Percentiles rank a stretch among this genome's conserved stretches.
Evolutionary conservation across 495 filamentous ascomycete genomes (phyloP).

Genomic region (Hypoxylon crocopeplum): DNA sequence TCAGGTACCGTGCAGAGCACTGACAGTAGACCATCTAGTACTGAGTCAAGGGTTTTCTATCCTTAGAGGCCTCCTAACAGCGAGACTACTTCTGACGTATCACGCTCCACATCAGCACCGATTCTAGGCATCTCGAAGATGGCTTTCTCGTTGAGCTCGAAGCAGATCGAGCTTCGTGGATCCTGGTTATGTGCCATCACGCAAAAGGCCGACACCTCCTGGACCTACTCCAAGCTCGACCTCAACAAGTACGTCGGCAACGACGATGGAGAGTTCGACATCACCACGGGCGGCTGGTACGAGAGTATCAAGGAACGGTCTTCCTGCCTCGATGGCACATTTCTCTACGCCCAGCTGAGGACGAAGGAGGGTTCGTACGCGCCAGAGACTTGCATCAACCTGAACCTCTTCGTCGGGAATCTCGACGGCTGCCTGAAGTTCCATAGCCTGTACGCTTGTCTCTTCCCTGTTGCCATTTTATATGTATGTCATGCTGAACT

Average conservation of each 20-base stretch:
- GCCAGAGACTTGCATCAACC: conserved; percentile 22
- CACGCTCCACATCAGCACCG: no score
- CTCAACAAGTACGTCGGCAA: conserved; percentile 34
- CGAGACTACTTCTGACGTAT: no score
- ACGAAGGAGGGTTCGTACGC: conserved; percentile 9
- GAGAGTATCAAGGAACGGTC: conserved; percentile 30
- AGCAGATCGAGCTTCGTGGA: conserved; percentile 27
- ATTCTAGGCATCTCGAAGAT: conserved; percentile 6
- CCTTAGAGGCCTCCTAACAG: not conserved
- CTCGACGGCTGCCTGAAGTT: conserved; percentile 27
- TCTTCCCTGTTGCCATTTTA: not conserved
- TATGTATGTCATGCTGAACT: not conserved
- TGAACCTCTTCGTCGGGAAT: conserved; percentile 29
- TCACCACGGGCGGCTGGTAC: conserved; percentile 14
- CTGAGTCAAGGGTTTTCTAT: no score
- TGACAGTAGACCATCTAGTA: no score
- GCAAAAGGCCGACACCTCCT: conserved; percentile 23
- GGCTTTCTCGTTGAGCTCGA: conserved; percentile 33
- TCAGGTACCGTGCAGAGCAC: no score
- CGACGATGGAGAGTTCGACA: conserved; percentile 24
- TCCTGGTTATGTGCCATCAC: conserved; percentile 21
- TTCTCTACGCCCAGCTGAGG: conserved; percentile 16
- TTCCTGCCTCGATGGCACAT: conserved; percentile 9
- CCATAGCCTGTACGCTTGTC: conserved; percentile 19
- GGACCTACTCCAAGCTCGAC: conserved; percentile 20